Evolutionary conservation across 2,329 filamentous ascomycete genomes (phyloP).

Genomic region (Ophiocordyceps camponoti-floridani): DNA sequence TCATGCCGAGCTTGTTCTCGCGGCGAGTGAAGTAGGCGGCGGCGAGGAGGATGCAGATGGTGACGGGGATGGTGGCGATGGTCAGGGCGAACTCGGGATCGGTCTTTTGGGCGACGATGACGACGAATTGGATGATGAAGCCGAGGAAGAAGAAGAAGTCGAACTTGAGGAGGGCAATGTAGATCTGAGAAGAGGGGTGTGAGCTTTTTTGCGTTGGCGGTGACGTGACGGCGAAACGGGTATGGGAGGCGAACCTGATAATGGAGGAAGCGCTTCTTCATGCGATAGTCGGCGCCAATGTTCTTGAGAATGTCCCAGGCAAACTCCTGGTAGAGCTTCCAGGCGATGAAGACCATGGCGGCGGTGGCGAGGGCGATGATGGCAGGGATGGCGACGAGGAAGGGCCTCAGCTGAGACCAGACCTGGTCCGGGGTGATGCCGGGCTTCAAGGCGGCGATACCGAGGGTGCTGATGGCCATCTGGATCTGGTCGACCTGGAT

Average conservation of each 20-base stretch:
- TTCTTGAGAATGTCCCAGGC: conserved; percentile 99
- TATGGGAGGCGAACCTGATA: conserved; percentile 54
- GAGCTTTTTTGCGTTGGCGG: neutral
- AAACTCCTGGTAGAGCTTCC: conserved; percentile 97
- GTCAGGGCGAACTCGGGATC: conserved; percentile 73
- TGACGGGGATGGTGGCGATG: conserved; percentile 76
- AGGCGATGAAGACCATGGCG: conserved; percentile 59
- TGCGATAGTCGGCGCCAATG: conserved; percentile 88
- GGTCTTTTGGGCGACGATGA: conserved; percentile 57
- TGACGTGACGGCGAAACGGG: no score
- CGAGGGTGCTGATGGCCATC: conserved; percentile 46
- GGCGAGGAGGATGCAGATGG: conserved; percentile 69
- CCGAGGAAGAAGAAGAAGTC: conserved; percentile 99
- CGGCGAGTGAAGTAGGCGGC: conserved; percentile 73
- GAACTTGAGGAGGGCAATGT: conserved; percentile 93
- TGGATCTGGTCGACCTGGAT: conserved; percentile 86
- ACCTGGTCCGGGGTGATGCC: conserved; percentile 23
- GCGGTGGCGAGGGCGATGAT: conserved; percentile 64
- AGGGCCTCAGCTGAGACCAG: conserved; percentile 54
- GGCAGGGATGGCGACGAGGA: conserved; percentile 69
- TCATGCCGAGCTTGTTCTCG: conserved; percentile 67
- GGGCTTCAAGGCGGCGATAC: conserved; percentile 23
- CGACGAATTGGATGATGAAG: conserved; percentile 94
- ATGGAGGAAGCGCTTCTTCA: conserved; percentile 91
- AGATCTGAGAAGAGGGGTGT: conserved; percentile 44